These are phyloP conservation scores for Pseudogymnoascus sp. DNA, from an alignment of 2,329 filamentous ascomycete genomes.

Conservation along the genomic window DNA sequence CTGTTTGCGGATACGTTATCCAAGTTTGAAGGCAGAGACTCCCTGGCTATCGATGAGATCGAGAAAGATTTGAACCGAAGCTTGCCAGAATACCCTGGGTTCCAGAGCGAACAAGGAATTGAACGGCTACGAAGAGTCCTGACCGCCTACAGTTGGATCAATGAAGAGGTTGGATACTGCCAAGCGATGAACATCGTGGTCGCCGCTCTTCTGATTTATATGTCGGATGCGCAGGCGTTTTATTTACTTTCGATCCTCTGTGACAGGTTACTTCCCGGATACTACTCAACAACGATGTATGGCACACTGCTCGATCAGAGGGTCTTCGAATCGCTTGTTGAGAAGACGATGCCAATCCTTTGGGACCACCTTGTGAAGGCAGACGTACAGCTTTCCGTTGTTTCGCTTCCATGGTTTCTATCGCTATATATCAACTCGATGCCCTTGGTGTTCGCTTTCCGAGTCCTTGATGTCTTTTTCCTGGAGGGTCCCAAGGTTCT, in stretches of 20 bases:
- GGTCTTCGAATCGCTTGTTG: conserved; percentile 95
- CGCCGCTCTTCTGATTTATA: conserved; percentile 95
- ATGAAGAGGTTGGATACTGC: conserved; percentile 93
- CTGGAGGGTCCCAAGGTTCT: conserved; percentile 94
- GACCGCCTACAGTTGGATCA: conserved; percentile 96
- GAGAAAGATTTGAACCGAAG: conserved; percentile 97
- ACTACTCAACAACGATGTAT: conserved; percentile 99
- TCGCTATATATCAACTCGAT: conserved; percentile 99
- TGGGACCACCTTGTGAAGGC: conserved; percentile 98
- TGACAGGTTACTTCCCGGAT: conserved; percentile 86
- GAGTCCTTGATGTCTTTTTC: conserved; percentile 96
- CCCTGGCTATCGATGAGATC: conserved; percentile 95
- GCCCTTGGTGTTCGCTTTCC: conserved; percentile 94
- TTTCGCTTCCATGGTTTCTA: conserved; percentile 95
- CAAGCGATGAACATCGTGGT: conserved; percentile 99
- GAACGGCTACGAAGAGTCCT: conserved; percentile 80
- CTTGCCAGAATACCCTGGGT: conserved; percentile 92
- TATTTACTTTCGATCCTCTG: conserved; percentile 87
- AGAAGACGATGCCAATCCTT: conserved; percentile 95
- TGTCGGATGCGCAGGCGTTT: conserved; percentile 93
- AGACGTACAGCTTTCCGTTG: conserved; percentile 93
- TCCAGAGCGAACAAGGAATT: conserved; percentile 94
- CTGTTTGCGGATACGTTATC: conserved; percentile 76
- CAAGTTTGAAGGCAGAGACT: conserved; percentile 78
- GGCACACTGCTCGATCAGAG: conserved; percentile 93